phyloP scores from a whole-genome alignment of 2,329 filamentous ascomycete genomes.

The Davidsoniella eucalypti region DNA sequence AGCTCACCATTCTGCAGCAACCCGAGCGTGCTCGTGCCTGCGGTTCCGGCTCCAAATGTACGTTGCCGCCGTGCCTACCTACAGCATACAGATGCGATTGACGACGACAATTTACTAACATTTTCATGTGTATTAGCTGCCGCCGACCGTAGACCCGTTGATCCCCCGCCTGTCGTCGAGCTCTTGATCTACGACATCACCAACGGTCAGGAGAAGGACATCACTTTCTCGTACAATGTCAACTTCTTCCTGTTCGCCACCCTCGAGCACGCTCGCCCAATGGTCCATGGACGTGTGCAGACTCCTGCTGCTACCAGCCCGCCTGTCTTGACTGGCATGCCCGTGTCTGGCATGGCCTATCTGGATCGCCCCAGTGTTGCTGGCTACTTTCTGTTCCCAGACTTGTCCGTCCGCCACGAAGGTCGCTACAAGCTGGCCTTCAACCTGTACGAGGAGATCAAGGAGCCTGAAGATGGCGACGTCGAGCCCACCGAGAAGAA shows the following conservation, averaged over 20 bases:
- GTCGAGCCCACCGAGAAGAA: constrained; percentile 25
- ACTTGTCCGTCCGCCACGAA: constrained; percentile 89
- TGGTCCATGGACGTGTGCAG: constrained; percentile 64
- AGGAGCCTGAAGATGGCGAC: constrained; percentile 68
- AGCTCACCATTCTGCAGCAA: constrained; percentile 76
- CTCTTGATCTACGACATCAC: constrained; percentile 61
- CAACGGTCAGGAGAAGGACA: constrained; percentile 44
- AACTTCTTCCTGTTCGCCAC: constrained; percentile 97
- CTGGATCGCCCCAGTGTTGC: constrained; percentile 65
- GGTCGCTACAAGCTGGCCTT: constrained; percentile 85
- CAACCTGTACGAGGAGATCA: constrained; percentile 84
- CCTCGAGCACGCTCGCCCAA: constrained; percentile 67
- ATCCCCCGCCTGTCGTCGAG: constrained; percentile 87
- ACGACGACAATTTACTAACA: not conserved
- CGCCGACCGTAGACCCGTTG: constrained; percentile 79
- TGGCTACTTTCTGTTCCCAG: constrained; percentile 96
- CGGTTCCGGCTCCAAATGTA: constrained; percentile 89
- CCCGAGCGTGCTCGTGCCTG: constrained; percentile 89
- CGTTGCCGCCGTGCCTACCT: constrained; percentile 19
- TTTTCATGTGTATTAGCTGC: constrained; percentile 37
- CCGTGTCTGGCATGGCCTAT: constrained; percentile 90
- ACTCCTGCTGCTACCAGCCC: constrained; percentile 50
- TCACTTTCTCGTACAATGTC: constrained; percentile 84
- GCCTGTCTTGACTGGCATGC: constrained; percentile 82
- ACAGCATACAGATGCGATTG: too few relatives aligned